Evolutionary conservation across 169 alveolate species (phyloP).

Genomic region (Plasmodium vivax): DNA sequence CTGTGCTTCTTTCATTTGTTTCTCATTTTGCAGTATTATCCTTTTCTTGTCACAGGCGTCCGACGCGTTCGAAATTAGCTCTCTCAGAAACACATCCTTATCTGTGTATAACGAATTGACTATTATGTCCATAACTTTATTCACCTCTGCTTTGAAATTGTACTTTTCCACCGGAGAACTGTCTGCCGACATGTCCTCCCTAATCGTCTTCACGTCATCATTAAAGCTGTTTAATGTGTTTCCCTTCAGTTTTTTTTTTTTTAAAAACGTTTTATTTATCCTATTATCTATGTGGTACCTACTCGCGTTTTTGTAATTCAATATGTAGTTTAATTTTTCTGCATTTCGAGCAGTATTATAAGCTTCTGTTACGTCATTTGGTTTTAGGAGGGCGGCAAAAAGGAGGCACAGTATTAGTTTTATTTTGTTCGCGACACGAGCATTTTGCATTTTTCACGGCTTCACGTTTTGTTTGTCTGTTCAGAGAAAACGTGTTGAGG

Average conservation of each 20-base stretch:
- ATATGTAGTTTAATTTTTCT: constrained; percentile 52
- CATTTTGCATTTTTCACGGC: constrained; percentile 68
- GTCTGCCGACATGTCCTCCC: constrained; percentile 47
- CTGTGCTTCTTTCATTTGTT: constrained; percentile 94
- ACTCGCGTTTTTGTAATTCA: constrained; percentile 29
- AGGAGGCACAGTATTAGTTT: constrained; percentile 37
- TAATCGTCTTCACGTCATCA: constrained; percentile 31
- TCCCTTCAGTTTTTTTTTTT: constrained; percentile 7
- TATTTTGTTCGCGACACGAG: constrained; percentile 16
- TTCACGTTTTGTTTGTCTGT: constrained; percentile 16
- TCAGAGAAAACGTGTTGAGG: background rate
- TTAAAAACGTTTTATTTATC: constrained; percentile 61
- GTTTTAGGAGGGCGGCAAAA: constrained; percentile 25
- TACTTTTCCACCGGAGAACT: constrained; percentile 86
- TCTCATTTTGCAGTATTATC: constrained; percentile 93
- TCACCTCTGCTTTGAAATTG: constrained; percentile 98
- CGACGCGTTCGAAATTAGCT: constrained; percentile 98
- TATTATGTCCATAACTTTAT: constrained; percentile 98
- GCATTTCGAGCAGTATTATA: constrained; percentile 20
- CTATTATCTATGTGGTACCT: constrained; percentile 15
- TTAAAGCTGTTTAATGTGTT: constrained; percentile 4
- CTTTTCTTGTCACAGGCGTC: constrained; percentile 99
- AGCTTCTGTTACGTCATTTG: constrained; percentile 27
- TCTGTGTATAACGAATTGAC: constrained; percentile 98
- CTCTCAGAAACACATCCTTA: constrained; percentile 98